phyloP scores from a whole-genome alignment of 345 rosid species.

The Salix suchowensis region DNA sequence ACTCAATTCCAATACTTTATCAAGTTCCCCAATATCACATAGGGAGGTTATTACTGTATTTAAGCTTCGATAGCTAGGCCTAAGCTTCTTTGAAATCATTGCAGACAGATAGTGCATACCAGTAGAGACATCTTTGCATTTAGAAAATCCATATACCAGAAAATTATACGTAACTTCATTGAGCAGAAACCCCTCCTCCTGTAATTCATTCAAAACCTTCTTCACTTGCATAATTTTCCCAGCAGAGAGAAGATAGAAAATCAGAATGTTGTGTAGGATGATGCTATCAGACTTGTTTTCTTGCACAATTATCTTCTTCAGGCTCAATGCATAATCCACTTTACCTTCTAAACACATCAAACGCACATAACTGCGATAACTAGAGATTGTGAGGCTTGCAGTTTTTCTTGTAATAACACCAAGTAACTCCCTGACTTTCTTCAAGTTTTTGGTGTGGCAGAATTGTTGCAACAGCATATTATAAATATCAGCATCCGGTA shows the following conservation, averaged over 20 bases:
- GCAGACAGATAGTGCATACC: conserved; percentile 40
- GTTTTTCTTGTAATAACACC: conserved; percentile 45
- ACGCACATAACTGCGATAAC: conserved; percentile 45
- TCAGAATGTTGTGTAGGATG: conserved; percentile 47
- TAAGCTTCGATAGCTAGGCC: conserved; percentile 56
- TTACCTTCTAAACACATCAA: conserved; percentile 47
- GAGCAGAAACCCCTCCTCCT: conserved; percentile 34
- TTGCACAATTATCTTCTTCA: conserved; percentile 49
- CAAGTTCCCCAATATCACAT: conserved; percentile 41
- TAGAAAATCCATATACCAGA: conserved; percentile 56
- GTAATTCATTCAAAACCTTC: conserved; percentile 44
- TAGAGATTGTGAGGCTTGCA: conserved; percentile 33
- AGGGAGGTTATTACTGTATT: conserved; percentile 38
- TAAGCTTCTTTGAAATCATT: conserved; percentile 58
- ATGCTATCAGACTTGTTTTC: conserved; percentile 26
- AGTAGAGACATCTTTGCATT: conserved; percentile 35
- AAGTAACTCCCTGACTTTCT: conserved; percentile 40
- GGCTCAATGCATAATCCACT: conserved; percentile 33
- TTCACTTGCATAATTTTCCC: conserved; percentile 32
- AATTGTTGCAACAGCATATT: conserved; percentile 43
- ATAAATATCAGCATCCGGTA: conserved; percentile 32
- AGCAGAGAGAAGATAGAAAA: conserved; percentile 46
- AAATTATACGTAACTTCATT: conserved; percentile 61
- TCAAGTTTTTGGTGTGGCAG: conserved; percentile 38
- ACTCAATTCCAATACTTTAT: conserved; percentile 44